These are phyloP conservation scores for Diplocarpon mali DNA, from an alignment of 2,329 filamentous ascomycete species.

Conservation along the genomic window DNA sequence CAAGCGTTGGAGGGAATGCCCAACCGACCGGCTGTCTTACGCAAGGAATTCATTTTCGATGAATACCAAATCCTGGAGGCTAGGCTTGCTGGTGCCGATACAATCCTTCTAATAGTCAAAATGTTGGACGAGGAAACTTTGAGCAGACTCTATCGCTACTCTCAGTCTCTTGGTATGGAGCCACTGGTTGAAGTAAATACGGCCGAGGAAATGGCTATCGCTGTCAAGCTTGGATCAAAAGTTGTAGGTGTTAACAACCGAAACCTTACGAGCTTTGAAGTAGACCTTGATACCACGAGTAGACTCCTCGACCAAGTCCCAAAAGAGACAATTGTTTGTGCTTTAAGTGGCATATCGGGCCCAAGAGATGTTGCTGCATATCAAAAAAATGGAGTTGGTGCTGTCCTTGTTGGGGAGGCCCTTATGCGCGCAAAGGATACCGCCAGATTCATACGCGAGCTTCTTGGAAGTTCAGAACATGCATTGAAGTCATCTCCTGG, in stretches of 20 bases:
- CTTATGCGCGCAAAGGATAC: constrained; percentile 87
- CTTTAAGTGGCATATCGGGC: constrained; percentile 85
- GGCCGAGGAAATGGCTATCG: constrained; percentile 80
- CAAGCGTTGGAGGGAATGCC: constrained; percentile 85
- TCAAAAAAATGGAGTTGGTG: constrained; percentile 79
- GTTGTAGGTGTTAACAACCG: constrained; percentile 97
- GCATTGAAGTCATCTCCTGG: constrained; percentile 30
- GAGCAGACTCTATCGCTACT: constrained; percentile 76
- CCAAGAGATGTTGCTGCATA: constrained; percentile 82
- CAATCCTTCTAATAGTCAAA: constrained; percentile 91
- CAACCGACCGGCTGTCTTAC: constrained; percentile 79
- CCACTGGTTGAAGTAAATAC: constrained; percentile 95
- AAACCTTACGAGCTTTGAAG: constrained; percentile 91
- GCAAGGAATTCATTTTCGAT: constrained; percentile 96
- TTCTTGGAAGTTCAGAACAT: constrained; percentile 50
- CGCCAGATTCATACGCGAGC: constrained; percentile 67
- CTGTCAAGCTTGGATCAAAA: constrained; percentile 74
- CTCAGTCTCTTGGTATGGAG: constrained; percentile 86
- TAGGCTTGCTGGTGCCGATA: constrained; percentile 84
- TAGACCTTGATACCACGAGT: constrained; percentile 86
- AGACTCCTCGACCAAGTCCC: constrained; percentile 80
- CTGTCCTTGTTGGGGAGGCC: constrained; percentile 88
- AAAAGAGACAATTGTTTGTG: constrained; percentile 77
- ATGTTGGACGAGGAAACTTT: constrained; percentile 77
- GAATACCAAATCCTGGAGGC: constrained; percentile 98